Conservation (phyloP, 2,329 filamentous ascomycete genomes). For the Fusarium sp. region DNA sequence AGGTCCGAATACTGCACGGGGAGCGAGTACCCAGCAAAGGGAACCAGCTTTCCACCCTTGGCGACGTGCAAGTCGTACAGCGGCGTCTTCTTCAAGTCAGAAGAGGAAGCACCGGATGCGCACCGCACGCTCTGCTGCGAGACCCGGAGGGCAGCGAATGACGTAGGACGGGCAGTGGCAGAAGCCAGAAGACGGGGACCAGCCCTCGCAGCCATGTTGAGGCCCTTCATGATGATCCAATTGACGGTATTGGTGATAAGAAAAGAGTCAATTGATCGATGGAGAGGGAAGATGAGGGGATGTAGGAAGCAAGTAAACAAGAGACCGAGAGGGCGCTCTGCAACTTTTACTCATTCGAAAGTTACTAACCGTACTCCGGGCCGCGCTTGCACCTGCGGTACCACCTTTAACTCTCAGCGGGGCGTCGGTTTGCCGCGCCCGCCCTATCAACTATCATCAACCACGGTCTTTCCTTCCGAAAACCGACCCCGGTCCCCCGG, state of each 20-base stretch:
- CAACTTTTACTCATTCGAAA: slow-evolving; percentile 16
- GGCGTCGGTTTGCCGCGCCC: slow-evolving; percentile 24
- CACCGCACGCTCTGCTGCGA: slow-evolving; percentile 40
- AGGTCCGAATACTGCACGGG: slow-evolving; percentile 85
- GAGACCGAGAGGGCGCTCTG: slow-evolving; percentile 17
- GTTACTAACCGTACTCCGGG: slow-evolving; percentile 16
- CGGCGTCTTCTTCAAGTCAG: slow-evolving; percentile 67
- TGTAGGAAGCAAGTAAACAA: slow-evolving; percentile 20
- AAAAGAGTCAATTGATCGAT: slow-evolving; percentile 31
- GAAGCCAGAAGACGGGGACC: slow-evolving; percentile 43
- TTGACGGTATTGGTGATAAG: slow-evolving; percentile 28
- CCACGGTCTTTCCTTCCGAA: slow-evolving; percentile 32
- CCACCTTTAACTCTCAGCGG: slow-evolving; percentile 24
- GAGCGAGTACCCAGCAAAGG: slow-evolving; percentile 94
- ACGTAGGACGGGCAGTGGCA: slow-evolving; percentile 33
- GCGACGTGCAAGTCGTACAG: slow-evolving; percentile 80
- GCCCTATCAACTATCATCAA: slow-evolving; percentile 11
- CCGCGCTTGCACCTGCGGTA: slow-evolving; percentile 1
- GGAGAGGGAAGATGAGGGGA: slow-evolving; percentile 10
- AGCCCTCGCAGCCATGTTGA: slow-evolving; percentile 45
- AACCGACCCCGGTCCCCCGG: slow-evolving; percentile 37
- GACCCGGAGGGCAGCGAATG: slow-evolving; percentile 29
- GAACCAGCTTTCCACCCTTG: slow-evolving; percentile 90
- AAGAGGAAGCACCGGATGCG: slow-evolving; percentile 43
- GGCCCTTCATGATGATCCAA: slow-evolving; percentile 46